A percentile compares a stretch with the other conserved stretches of the same genome.
Conservation (phyloP, 352 stramenopile species). For the Phytophthora melonis region DNA sequence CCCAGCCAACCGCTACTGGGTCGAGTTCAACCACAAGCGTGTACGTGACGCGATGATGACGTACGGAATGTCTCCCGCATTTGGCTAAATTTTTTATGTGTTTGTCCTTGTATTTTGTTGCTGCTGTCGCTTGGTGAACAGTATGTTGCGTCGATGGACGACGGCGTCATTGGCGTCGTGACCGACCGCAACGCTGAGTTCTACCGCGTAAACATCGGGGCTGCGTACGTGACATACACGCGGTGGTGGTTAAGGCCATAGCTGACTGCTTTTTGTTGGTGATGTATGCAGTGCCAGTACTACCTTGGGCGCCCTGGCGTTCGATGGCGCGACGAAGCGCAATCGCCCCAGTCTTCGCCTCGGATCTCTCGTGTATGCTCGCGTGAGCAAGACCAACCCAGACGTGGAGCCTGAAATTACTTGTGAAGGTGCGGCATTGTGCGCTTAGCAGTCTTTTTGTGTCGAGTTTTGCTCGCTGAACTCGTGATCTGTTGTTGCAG, state of each 20-base stretch:
- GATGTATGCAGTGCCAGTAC: constrained; percentile 60
- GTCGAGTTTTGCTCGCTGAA: background rate
- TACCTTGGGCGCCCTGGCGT: constrained; percentile 86
- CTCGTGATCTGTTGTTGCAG: constrained; percentile 36
- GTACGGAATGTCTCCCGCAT: too few relatives aligned
- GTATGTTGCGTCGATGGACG: constrained; percentile 84
- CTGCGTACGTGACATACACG: constrained; percentile 69
- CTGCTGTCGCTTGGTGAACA: constrained; percentile 28
- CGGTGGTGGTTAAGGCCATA: background rate
- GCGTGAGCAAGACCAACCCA: constrained; percentile 87
- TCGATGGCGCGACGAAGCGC: constrained; percentile 98
- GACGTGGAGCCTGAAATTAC: constrained; percentile 96
- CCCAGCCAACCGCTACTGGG: constrained; percentile 89
- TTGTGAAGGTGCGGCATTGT: constrained; percentile 83
- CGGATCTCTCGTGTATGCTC: constrained; percentile 95
- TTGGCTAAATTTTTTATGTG: background rate
- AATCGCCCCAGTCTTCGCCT: constrained; percentile 95
- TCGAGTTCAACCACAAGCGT: constrained; percentile 90
- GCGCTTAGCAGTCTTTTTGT: background rate
- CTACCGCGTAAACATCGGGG: constrained; percentile 96
- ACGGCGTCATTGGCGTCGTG: constrained; percentile 95
- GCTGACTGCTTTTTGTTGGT: constrained; percentile 1
- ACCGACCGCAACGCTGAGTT: constrained; percentile 94
- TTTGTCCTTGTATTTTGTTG: background rate
- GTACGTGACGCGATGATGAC: constrained; percentile 45